A percentile compares a stretch with the other conserved stretches of the same genome.
Conservation (phyloP, 257 asterid species). For the Oldenlandia corymbosa region DNA sequence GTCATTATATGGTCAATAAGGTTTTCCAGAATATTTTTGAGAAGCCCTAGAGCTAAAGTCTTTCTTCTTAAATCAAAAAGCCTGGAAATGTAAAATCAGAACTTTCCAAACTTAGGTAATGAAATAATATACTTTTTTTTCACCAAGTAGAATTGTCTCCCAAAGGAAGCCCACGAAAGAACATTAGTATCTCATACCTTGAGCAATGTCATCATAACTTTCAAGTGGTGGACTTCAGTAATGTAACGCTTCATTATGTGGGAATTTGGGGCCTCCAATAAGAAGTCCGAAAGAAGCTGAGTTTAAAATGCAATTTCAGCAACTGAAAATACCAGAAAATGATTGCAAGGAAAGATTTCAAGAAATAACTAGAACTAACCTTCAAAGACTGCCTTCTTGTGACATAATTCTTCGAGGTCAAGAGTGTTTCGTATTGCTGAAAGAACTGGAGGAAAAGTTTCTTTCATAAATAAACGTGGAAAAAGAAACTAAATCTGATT, state of each 20-base stretch:
- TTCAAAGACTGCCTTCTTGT: slow-evolving; percentile 97
- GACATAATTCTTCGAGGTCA: slow-evolving; percentile 77
- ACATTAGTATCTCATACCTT: slow-evolving; percentile 52
- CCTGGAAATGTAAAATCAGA: background rate
- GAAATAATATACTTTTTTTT: background rate
- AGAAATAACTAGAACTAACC: slow-evolving; percentile 44
- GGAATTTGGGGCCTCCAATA: slow-evolving; percentile 85
- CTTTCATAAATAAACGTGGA: slow-evolving; percentile 10
- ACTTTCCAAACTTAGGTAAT: background rate
- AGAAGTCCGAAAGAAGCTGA: slow-evolving; percentile 94
- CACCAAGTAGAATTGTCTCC: slow-evolving; percentile 4
- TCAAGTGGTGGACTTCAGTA: slow-evolving; percentile 75
- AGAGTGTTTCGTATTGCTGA: slow-evolving; percentile 80
- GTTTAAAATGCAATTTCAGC: slow-evolving; percentile 22
- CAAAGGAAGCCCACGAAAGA: slow-evolving; percentile 15
- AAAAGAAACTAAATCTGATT: background rate
- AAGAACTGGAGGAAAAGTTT: slow-evolving; percentile 58
- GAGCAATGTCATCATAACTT: slow-evolving; percentile 86
- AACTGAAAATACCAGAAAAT: slow-evolving; percentile 27
- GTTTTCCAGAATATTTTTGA: background rate
- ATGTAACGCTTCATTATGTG: slow-evolving; percentile 88
- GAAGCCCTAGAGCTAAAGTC: background rate
- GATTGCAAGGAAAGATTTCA: slow-evolving; percentile 21
- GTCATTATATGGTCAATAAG: background rate
- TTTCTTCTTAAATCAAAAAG: background rate